Evolutionary conservation across 805 yeast species (phyloP), one percentile per base, ranked within the genome.

Genomic region (Zygosaccharomyces lentus): DNA sequence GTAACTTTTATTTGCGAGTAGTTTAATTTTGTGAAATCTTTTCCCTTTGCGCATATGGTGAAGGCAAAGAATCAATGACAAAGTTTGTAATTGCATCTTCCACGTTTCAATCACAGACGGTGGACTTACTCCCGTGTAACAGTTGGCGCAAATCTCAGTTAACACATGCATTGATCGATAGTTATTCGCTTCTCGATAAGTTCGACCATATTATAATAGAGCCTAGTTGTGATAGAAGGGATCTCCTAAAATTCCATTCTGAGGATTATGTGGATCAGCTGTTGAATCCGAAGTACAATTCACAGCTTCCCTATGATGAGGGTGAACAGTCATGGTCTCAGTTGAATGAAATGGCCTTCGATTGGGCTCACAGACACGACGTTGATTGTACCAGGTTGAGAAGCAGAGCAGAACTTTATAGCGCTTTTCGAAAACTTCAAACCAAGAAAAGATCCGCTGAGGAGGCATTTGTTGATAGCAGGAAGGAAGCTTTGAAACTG

Each of bases 171-270:
- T 43, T 64, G 39, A 29, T 64, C 10, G 42, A 53, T 2, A 50
- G 58, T 23, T 60, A 57, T 32, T 51, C 53, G 1, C 45, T 64
- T 23, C 37, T 60, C 6, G 48, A 52, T 1, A 25, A 50, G 23
- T 63, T 64, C 40, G 62, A 64, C 44, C 38, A 48, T 24, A 48
- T 61, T 1, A 45, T 58, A 7, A 29, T 27, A 8, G 29, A 40
- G 12, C 61, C 64, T 0, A 25, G 35, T 19, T 47, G 58, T 41
- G 53, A 65, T 0, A 51, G 50, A 31, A 50, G 56, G 2, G 81
- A 80, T 3, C 50, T 83, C 7, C 40, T 57, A 2, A 62, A 62
- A 25, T 83, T 78, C 54, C 90, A 83, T 54, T 76, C 75, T 26
- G 44, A 48, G 2, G 57, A 55, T 2, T 82, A 67, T 53, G 63